Evolutionary conservation across 495 filamentous ascomycete genomes (phyloP).

Genomic region (Letharia lupina): DNA sequence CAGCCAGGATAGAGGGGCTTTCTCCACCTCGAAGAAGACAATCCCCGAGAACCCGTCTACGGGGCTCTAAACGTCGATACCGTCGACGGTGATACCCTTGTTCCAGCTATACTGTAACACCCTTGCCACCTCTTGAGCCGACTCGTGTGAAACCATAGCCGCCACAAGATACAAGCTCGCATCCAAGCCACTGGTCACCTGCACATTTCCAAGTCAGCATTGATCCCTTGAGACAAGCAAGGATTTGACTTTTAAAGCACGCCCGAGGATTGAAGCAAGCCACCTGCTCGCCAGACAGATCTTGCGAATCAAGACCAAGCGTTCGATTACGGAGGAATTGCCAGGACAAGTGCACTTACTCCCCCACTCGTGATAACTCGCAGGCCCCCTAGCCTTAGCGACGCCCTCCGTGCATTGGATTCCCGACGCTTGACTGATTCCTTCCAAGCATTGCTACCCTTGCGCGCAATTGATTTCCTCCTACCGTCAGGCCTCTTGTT

Average conservation of each 20-base stretch:
- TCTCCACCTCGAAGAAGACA: not conserved
- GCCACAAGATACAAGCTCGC: constrained; percentile 70
- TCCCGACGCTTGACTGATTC: constrained; percentile 55
- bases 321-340: not conserved
- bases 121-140: constrained; percentile 58
- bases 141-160: constrained; percentile 58
- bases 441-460: constrained; percentile 66
- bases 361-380: constrained; percentile 71
- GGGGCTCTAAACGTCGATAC: constrained; percentile 52
- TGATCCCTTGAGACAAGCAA: not conserved
- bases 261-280: not conserved
- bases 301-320: not conserved
- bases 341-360: constrained; percentile 11
- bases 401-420: constrained; percentile 56
- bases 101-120: constrained; percentile 64
- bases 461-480: constrained; percentile 55
- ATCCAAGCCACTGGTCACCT: constrained; percentile 63
- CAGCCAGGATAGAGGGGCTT: not conserved
- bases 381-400: constrained; percentile 58
- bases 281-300: not conserved
- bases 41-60: not conserved
- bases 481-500: constrained; percentile 53
- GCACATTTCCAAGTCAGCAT: not conserved
- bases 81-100: constrained; percentile 61
- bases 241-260: not conserved